Evolutionary conservation across 176 grass and related monocot genomes (phyloP), one percentile per base, ranked within the genome.

Genomic region (Olyra latifolia): DNA sequence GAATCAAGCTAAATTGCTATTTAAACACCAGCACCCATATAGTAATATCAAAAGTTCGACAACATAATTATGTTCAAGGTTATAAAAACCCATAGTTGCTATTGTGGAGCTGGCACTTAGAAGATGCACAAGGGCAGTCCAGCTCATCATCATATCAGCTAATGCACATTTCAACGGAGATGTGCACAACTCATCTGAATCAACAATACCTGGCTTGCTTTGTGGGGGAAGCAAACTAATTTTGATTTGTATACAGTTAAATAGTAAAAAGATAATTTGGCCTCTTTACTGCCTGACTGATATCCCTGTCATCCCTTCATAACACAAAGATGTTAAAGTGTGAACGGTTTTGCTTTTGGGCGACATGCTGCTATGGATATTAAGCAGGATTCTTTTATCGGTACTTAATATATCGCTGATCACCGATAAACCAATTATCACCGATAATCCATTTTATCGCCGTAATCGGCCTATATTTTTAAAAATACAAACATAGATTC

Each of bases 61-160:
- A 40, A 30, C 28, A 47, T 64, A 89, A 89, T 65, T 42, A 68
- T 46, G 38, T 5, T 63, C 8, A 71, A 62, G 64, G 46, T 71
- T 84, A 77, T 49, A 29, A 22, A 69, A 84, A 15, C 1, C 82
- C 42, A 4, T 71, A 89, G 56, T 49, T 77, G 82, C 63, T 46
- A 55, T 85, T 81, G 82, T 89, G 82, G 87, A 89, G 39, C 22
- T 46, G 42, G 77, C 87, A 89, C 87, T 81, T 41, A 68, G 24
- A 76, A 38, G 54, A 84, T 28, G 71, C 63, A 84, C 44, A 71
- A 80, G 25, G 45, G 29, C 19, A 69, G 25, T 63, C 72, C 65
- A 65, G 56, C 38, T 81, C n/a, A 54, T 89, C 87, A 49, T 81
- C 87, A 49, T 81, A 71, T 76, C 47, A 81, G 47, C 55, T 63